Evolutionary conservation across 2,329 filamentous ascomycete species (phyloP), one percentile per base, ranked within the genome.

Genomic region (Ophiocordyceps camponoti-floridani): DNA sequence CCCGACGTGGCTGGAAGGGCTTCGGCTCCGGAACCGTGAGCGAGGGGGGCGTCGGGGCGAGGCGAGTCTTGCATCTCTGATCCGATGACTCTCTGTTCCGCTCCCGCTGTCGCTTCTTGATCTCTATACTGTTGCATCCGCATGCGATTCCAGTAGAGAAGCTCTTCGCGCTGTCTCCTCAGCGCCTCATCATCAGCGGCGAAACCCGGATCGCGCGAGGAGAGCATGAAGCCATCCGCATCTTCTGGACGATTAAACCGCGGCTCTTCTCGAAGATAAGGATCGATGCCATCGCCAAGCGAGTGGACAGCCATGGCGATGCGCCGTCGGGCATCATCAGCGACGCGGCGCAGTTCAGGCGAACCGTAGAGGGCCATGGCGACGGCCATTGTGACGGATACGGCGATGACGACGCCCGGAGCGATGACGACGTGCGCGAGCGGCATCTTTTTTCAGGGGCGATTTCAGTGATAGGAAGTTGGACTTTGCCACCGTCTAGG

Each of bases 231-330:
- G 9, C 75, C 77, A 45, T 79, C 70, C 46, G 76, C 76, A 57
- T 81, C 77, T 56, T 81, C 77, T 44, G 77, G 77, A 12, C 77
- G 64, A 56, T 81, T 81, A 59, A 79, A 79, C 27, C 72, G 60
- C 46, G 77, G 77, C 50, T 73, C 62, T 3, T 16, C 6, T 2
- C 10, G 35, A 28, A 63, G 60, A 40, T 59, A 53, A 4, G 71
- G 67, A 42, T 66, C 62, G 57, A 78, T 69, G 50, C 66, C 68
- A 46, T 80, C 74, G 47, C 75, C 72, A 27, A 79, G 64, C 10
- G 69, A 66, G 53, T 78, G 72, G 13, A 80, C 59, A 43, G 75
- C 74, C 38, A 78, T 55, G 50, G 75, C 73, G 53, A 81, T 73
- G 48, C 73, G 69, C 47, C 75, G 70, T 47, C 76, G 73, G 47